Percentiles rank a stretch among this genome's conserved stretches.
Conservation (phyloP, 2,329 filamentous ascomycete genomes). For the Claviceps sp. region DNA sequence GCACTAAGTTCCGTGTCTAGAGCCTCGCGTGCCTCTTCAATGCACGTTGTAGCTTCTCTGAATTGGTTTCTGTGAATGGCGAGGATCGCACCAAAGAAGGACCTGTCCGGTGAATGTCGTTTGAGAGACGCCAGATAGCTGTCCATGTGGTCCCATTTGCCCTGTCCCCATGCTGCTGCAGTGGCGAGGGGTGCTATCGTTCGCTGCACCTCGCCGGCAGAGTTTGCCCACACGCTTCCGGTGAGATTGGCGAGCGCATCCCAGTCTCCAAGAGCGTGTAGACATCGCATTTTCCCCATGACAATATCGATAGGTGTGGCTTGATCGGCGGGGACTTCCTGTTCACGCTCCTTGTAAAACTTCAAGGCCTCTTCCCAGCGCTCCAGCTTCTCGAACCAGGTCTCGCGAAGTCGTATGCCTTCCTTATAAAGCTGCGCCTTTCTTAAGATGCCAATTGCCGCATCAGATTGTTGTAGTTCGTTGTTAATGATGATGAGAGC, state of each 20-base stretch:
- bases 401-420: slow-evolving; percentile 85
- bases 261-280: slow-evolving; percentile 96
- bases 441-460: slow-evolving; percentile 90
- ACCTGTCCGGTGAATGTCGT: slow-evolving; percentile 79
- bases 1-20: slow-evolving; percentile 93
- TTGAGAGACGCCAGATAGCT: slow-evolving; percentile 94
- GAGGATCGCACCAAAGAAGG: slow-evolving; percentile 94
- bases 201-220: slow-evolving; percentile 73
- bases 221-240: slow-evolving; percentile 87
- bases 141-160: slow-evolving; percentile 98
- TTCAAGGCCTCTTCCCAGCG: slow-evolving; percentile 94
- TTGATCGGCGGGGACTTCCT: slow-evolving; percentile 45
- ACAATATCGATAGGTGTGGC: slow-evolving; percentile 74
- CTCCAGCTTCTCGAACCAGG: slow-evolving; percentile 97
- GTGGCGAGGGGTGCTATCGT: slow-evolving; percentile 88
- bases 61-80: slow-evolving; percentile 94
- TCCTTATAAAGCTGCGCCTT: slow-evolving; percentile 94
- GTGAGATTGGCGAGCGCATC: slow-evolving; percentile 80
- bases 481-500: slow-evolving; percentile 99
- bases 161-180: slow-evolving; percentile 88
- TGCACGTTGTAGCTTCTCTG: slow-evolving; percentile 74
- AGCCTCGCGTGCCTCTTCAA: slow-evolving; percentile 83
- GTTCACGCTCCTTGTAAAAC: slow-evolving; percentile 80
- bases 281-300: slow-evolving; percentile 98
- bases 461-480: slow-evolving; percentile 94